phyloP scores from a whole-genome alignment of 1,284 basidiomycete genomes.

The Fomitopsis pinicola region DNA sequence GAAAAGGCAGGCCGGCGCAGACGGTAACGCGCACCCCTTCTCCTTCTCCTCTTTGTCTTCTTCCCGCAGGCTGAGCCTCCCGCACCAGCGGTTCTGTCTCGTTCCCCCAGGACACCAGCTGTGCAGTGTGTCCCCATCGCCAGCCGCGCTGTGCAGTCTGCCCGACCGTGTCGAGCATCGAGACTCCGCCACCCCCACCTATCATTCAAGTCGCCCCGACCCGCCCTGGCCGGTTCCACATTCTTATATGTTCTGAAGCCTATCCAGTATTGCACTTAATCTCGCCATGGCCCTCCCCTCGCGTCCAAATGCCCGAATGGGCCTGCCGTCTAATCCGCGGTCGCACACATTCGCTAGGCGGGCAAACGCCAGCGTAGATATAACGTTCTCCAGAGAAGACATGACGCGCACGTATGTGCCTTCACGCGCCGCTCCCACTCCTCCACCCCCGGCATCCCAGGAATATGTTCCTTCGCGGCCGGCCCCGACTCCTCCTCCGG shows the following conservation, averaged over 20 bases:
- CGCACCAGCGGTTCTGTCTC: constrained; percentile 11
- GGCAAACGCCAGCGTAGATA: background rate
- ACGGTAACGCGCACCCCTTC: background rate
- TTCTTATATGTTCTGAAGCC: background rate
- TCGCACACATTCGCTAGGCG: constrained; percentile 16
- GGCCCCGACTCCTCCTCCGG: constrained; percentile 12
- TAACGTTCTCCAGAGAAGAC: constrained; percentile 9
- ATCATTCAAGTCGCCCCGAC: background rate
- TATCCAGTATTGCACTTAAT: background rate
- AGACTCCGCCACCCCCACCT: background rate
- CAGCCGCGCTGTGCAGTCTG: constrained; percentile 13
- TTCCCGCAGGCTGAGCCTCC: constrained; percentile 12
- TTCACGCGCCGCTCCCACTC: constrained; percentile 14
- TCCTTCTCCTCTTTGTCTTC: background rate
- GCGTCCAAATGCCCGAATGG: constrained; percentile 20
- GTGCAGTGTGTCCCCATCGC: constrained; percentile 15
- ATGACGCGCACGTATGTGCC: constrained; percentile 18
- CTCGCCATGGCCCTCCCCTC: constrained; percentile 20
- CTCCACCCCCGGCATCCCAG: background rate
- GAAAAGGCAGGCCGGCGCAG: background rate
- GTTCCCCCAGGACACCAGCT: constrained; percentile 12
- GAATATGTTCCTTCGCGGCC: constrained; percentile 18
- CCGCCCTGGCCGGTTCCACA: background rate
- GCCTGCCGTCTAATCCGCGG: constrained; percentile 25
- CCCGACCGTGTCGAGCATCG: background rate